phyloP scores from a whole-genome alignment of 2,329 filamentous ascomycete genomes.

The Pseudogymnoascus sp. region DNA sequence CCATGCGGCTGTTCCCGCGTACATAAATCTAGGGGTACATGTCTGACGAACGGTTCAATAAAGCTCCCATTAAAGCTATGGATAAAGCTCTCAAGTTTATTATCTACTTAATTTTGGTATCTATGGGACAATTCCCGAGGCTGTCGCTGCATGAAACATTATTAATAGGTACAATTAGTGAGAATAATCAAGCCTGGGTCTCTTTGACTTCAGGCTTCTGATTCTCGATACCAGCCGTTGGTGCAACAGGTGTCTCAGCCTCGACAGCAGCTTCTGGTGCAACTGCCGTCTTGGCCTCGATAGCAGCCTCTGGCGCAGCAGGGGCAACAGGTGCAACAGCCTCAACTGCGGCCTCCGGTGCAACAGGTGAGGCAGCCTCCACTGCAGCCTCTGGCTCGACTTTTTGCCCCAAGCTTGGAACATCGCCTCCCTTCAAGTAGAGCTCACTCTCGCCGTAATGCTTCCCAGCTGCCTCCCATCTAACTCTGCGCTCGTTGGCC shows the following conservation, averaged over 20 bases:
- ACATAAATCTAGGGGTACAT: conserved; percentile 2
- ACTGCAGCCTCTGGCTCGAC: neutral
- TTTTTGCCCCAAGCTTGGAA: conserved; percentile 17
- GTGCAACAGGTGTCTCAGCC: neutral
- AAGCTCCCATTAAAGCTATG: neutral
- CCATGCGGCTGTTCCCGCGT: neutral
- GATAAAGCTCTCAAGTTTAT: neutral
- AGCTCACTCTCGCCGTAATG: conserved; percentile 78
- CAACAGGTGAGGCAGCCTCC: neutral
- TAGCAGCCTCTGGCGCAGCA: neutral
- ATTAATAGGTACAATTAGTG: neutral
- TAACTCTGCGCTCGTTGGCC: conserved; percentile 50
- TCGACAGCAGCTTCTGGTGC: neutral
- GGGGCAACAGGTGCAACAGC: neutral
- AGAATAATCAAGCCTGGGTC: neutral
- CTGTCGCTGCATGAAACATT: neutral
- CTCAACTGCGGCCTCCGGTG: neutral
- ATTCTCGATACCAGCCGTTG: conserved; percentile 4
- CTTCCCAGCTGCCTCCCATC: conserved; percentile 76
- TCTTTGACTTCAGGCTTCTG: conserved; percentile 4
- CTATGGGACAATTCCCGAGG: neutral
- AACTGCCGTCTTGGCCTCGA: neutral
- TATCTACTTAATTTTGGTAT: conserved; percentile 1
- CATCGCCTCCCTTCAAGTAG: conserved; percentile 62
- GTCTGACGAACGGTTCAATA: neutral